Evolutionary conservation across 1,139 yeast genomes (phyloP), one percentile per base, ranked within the genome.

Genomic region (Lodderomyces parapsilosis): DNA sequence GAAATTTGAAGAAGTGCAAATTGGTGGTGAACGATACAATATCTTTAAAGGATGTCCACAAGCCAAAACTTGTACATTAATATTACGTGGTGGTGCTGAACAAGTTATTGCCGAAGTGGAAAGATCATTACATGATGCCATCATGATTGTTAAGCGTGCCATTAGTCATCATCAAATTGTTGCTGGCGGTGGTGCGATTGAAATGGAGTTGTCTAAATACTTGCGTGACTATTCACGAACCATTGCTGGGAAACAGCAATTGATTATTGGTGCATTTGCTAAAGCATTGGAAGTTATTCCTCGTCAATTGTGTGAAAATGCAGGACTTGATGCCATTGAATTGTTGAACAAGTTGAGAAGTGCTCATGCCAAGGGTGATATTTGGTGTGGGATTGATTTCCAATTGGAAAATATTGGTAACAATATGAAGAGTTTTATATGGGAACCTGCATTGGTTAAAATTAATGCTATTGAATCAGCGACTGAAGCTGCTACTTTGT

Each of bases 161-260:
- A 83, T 93, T 39, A 85, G 86, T 59, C 93, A 90, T 61, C 86
- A 81, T 57, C 72, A 80, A 28, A 83, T 94, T 51, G 99, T 93
- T 48, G 98, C 96, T 13, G 99, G 99, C 47, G 99, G 99, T 52
- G 99, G 99, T 50, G 99, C 99, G 38, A 86, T 91, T 51, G 99
- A 93, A 65, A 94, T 93, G 99, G 98, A 93, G 62, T 62, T 94
- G 40, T 90, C 98, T 35, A 88, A 83, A 61, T 81, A 86, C 61
- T 76, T 94, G 55, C 80, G 99, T 58, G 97, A 89, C 54, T 80
- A 83, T 58, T 84, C 97, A 17, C 83, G 84, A 59, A 79, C 90
- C 10, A 86, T 93, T 57, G 89, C 96, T 17, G 99, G 99, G 38
- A 93, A 93, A 67, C 97, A 91, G 65, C 99, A 93, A 70, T 72